phyloP scores from a whole-genome alignment of 2,329 filamentous ascomycete genomes.

The Fusarium sp. region DNA sequence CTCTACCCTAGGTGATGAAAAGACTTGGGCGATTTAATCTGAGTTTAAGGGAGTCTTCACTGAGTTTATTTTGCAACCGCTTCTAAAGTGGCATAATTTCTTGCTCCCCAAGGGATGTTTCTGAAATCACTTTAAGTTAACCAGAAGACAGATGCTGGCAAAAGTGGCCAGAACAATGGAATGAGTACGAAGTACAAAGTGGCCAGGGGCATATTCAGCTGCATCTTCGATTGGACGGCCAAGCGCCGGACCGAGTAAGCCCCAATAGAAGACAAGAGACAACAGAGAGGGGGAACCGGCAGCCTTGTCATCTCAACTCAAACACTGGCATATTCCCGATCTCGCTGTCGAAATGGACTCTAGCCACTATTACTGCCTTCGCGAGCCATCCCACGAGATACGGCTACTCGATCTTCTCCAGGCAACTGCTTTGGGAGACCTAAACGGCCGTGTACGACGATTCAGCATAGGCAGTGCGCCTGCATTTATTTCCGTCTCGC shows the following conservation, averaged over 20 bases:
- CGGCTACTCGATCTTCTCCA: neutral
- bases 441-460: neutral
- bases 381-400: neutral
- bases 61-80: too few relatives aligned
- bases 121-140: too few relatives aligned
- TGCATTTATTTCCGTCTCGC: neutral
- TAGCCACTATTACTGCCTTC: neutral
- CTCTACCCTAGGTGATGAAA: too few relatives aligned
- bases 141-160: too few relatives aligned
- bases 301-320: neutral
- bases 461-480: neutral
- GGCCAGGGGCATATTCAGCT: neutral
- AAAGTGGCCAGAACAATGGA: too few relatives aligned
- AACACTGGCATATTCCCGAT: neutral
- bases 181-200: too few relatives aligned
- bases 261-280: neutral
- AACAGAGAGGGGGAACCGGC: neutral
- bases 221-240: neutral
- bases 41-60: too few relatives aligned
- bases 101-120: too few relatives aligned
- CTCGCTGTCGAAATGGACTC: neutral
- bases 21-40: too few relatives aligned
- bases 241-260: neutral
- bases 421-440: neutral
- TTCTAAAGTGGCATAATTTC: too few relatives aligned